phyloP scores from a whole-genome alignment of 2,329 filamentous ascomycete genomes.

The Xylaria sp. region DNA sequence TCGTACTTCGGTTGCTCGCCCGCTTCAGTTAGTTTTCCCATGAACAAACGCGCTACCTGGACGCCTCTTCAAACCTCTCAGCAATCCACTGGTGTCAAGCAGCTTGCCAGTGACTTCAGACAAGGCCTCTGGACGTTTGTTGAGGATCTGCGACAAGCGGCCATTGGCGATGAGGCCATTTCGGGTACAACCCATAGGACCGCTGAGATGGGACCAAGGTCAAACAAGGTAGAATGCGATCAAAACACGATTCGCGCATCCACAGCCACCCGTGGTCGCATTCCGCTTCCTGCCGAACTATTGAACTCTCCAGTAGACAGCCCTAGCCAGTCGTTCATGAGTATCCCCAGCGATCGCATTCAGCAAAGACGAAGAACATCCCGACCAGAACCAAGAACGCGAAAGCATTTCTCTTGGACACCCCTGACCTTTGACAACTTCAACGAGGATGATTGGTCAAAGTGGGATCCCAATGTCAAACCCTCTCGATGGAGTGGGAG shows the following conservation, averaged over 20 bases:
- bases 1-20: conserved; percentile 30
- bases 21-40: conserved; percentile 34
- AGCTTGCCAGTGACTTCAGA: conserved; percentile 83
- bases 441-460: conserved; percentile 60
- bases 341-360: conserved; percentile 26
- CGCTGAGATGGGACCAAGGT: conserved; percentile 29
- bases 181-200: conserved; percentile 45
- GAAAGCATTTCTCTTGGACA: conserved; percentile 57
- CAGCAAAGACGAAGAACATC: conserved; percentile 31
- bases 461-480: conserved; percentile 53
- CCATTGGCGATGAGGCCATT: conserved; percentile 87
- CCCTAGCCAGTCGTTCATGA: conserved; percentile 32
- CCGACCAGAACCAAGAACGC: conserved; percentile 36
- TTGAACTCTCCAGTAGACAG: conserved; percentile 29
- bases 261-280: conserved; percentile 37
- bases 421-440: conserved; percentile 52
- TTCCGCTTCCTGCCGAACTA: conserved; percentile 40
- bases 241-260: conserved; percentile 46
- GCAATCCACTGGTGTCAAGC: conserved; percentile 51
- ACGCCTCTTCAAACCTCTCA: conserved; percentile 46
- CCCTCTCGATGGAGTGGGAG: conserved; percentile 61
- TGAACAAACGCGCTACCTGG: conserved; percentile 56
- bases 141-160: conserved; percentile 91
- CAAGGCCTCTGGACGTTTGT: conserved; percentile 90
- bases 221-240: conserved; percentile 30